Evolutionary conservation across 495 filamentous ascomycete genomes (phyloP).

Genomic region (Xylaria venustula): DNA sequence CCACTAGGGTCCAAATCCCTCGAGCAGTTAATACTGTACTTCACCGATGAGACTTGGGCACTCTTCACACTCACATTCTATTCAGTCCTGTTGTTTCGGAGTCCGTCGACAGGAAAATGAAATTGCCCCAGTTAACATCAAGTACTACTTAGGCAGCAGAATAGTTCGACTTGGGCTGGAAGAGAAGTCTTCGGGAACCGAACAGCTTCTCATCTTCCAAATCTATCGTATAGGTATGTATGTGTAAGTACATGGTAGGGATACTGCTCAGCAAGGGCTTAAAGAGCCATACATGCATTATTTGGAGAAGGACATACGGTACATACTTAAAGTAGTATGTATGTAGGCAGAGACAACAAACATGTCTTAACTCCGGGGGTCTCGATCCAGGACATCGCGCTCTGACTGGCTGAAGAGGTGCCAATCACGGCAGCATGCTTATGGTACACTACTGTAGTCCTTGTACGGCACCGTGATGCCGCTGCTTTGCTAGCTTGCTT

Average conservation of each 20-base stretch:
- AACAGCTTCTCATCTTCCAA: neutral
- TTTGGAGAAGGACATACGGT: too few species aligned
- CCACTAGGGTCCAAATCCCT: neutral
- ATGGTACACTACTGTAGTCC: neutral
- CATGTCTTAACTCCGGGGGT: neutral
- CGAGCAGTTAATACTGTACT: neutral
- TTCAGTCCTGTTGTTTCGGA: neutral
- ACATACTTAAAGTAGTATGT: neutral
- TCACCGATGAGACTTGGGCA: too few species aligned
- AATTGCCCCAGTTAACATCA: neutral
- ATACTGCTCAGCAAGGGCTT: too few species aligned
- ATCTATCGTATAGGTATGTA: neutral
- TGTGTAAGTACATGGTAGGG: too few species aligned
- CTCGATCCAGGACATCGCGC: neutral
- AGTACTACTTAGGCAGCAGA: neutral
- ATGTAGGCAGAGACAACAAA: neutral
- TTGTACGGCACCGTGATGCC: neutral
- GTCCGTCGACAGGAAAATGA: neutral
- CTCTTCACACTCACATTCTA: too few species aligned
- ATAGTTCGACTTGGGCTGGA: neutral
- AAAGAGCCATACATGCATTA: neutral
- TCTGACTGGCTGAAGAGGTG: too few species aligned
- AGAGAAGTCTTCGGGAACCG: neutral
- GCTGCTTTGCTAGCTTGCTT: neutral
- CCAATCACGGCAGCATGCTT: slow-evolving; percentile 1